Base-by-base conservation (phyloP, 768 basidiomycete genomes). In the Tubosaeta brunneosetosa region DNA sequence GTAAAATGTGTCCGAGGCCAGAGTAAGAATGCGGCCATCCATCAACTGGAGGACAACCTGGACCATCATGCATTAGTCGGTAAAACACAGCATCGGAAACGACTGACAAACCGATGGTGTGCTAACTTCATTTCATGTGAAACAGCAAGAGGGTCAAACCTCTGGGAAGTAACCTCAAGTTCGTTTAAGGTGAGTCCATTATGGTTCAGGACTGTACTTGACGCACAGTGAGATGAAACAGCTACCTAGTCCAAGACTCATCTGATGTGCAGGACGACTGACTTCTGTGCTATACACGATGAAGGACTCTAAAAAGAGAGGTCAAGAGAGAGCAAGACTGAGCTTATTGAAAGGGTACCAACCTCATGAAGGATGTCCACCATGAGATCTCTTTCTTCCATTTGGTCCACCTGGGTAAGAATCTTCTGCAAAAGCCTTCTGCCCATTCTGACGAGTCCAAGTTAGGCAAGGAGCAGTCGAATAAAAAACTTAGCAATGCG, bases 241-340 rank as follows among this genome's bases (percentile, higher is more conserved):
- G 73, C 59, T 65, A 89, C 85, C 82, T 88, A 45, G 88, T 91
- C 88, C 90, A 92, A 19, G 87, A 73, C 69, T 92, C 91, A 59
- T 89, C 86, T 7, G 80, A 67, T 19, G 88, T 89, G 62, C 89
- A 91, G n/a, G 77, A 75, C 3, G 82, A 81, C 36, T 71, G 74
- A 61, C 76, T 78, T 50, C 88, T 80, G 64, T 91, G 90, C 79
- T 81, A 85, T 36, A 86, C 73, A 31, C 85, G 75, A 62, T 79
- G 74, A 48, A 91, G 67, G 33, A 79, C 63, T 62, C 88, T 90
- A 49, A 43, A 56, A 27, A 50, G 38, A 19, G 51, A 37, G 55
- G 51, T 46, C 52, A 41, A 47, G 54, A 50, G 36, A 17, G 22
- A 50, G 47, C 38, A 22, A 37, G 17, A 29, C 38, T 32, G n/a